Base-by-base conservation (phyloP, 495 filamentous ascomycete species). In the Annulohypoxylon nitens region DNA sequence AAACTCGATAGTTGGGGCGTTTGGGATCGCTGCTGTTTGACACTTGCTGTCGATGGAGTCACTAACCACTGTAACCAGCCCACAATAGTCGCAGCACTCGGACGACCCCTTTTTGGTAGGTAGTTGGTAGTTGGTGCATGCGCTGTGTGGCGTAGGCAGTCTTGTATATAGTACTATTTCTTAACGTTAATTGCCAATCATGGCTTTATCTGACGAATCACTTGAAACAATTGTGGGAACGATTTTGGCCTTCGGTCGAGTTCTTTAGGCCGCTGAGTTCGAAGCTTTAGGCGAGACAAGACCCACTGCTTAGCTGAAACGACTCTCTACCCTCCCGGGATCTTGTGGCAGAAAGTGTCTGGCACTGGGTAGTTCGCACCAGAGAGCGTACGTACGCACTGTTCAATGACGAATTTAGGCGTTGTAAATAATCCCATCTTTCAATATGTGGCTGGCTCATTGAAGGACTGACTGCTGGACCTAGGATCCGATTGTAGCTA, bases 191-290 rank as follows among this genome's bases (percentile, higher is more conserved):
- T 37, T 11, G 23, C 65, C 65, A 68, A 68, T 20, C 14, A 36
- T 55, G 37, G 33, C 9, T 45, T 47, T 25, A 54, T 54, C 34
- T 50, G 14, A 53, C 16, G 34, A 51, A 41, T 39, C 12, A 39
- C 10, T 16, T 45, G 50, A 65, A 65, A 65, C 62, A n/a, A 45
- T 34, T 55, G 39, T 62, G 62, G 48, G 33, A 37, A 37, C 2
- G 14, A 1, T 53, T 53, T 53, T 30, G 23, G 23, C 11, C n/a
- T 47, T 20, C n/a, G 41, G 2, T 45, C n/a, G 41, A 45, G 16
- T 45, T 45, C 41, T 45, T 16, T 3, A 45, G n/a, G 3, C 41
- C 41, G 41, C 12, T 16, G 41, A 23, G 1, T 23, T 23, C 20
- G 20, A 54, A 12, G 3, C 20, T 33, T 25, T 33, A 33, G 50